Evolutionary conservation across 2,329 filamentous ascomycete genomes (phyloP).

Genomic region (Phoma sp.): DNA sequence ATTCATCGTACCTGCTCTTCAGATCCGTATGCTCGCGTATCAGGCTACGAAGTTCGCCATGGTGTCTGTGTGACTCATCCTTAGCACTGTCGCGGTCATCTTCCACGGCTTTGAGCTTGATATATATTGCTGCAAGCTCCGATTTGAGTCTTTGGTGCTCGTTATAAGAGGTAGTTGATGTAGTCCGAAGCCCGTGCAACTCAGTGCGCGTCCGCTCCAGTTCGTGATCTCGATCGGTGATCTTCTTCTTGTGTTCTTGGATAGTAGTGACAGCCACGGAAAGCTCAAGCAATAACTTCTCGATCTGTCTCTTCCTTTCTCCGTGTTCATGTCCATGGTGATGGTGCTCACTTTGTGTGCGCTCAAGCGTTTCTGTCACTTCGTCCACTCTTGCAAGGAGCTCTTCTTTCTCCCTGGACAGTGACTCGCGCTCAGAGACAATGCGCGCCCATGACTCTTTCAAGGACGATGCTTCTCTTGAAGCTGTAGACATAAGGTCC

Average conservation of each 20-base stretch:
- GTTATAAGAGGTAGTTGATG: conserved; percentile 9
- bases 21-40: conserved; percentile 33
- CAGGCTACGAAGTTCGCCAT: conserved; percentile 29
- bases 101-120: conserved; percentile 29
- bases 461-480: conserved; percentile 31
- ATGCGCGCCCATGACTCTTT: conserved; percentile 38
- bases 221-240: conserved; percentile 29
- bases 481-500: conserved; percentile 37
- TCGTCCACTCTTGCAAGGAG: conserved; percentile 31
- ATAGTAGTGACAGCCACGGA: conserved; percentile 27
- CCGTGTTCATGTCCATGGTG: conserved; percentile 31
- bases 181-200: conserved; percentile 24
- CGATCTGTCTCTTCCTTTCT: conserved; percentile 31
- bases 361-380: conserved; percentile 32
- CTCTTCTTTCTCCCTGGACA: conserved; percentile 29
- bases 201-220: conserved; percentile 27
- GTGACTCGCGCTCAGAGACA: conserved; percentile 35
- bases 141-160: conserved; percentile 29
- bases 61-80: conserved; percentile 31
- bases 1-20: conserved; percentile 32
- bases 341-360: conserved; percentile 29
- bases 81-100: conserved; percentile 30
- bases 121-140: conserved; percentile 24
- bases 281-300: conserved; percentile 33
- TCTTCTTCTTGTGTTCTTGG: conserved; percentile 34